Percentiles rank a stretch among this genome's conserved stretches.
Evolutionary conservation across 1,139 yeast species (phyloP).

Genomic region (Sugiyamaella paludigena): DNA sequence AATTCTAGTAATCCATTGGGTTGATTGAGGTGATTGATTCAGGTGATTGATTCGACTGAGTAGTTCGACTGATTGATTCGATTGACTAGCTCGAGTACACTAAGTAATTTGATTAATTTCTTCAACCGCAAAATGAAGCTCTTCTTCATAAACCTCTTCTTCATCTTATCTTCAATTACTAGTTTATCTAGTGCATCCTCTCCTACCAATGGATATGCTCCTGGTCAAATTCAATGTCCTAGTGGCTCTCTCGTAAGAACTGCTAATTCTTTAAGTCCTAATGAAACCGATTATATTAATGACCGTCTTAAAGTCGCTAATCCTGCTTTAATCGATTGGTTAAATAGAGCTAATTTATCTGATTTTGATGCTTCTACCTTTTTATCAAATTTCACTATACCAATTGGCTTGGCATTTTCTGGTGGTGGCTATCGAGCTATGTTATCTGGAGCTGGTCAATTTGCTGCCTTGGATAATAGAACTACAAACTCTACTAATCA

Average conservation of each 20-base stretch:
- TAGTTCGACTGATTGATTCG: no score
- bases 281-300: constrained; percentile 27
- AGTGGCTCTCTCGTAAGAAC: constrained; percentile 23
- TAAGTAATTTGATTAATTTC: no score
- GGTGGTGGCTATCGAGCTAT: constrained; percentile 95
- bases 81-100: no score
- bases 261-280: constrained; percentile 24
- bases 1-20: no score
- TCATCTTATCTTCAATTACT: no score
- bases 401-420: constrained; percentile 73
- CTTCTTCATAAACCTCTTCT: no score
- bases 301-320: constrained; percentile 53
- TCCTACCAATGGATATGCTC: constrained; percentile 30
- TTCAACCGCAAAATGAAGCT: no score
- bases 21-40: no score
- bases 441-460: constrained; percentile 85
- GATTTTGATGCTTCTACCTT: constrained; percentile 57
- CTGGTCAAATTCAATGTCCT: constrained; percentile 31
- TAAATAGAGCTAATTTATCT: constrained; percentile 55
- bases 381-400: constrained; percentile 44
- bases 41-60: no score
- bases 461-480: constrained; percentile 76
- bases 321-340: constrained; percentile 53
- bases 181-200: constrained; percentile 19
- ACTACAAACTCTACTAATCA: constrained; percentile 50